Evolutionary conservation across 345 rosid genomes (phyloP).

Genomic region (Iberis pinnata): DNA sequence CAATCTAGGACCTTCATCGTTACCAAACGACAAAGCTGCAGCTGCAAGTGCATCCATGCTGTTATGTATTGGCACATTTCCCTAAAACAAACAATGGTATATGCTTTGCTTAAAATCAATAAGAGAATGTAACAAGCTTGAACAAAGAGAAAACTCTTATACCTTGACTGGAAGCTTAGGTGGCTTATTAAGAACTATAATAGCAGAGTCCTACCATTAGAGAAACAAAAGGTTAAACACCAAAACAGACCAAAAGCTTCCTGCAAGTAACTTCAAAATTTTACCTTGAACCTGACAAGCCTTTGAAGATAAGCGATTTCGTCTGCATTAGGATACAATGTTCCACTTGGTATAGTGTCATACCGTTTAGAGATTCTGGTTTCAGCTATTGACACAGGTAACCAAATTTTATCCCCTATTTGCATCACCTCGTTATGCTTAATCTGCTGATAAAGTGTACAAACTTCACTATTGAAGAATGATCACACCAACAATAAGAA

Average conservation of each 20-base stretch:
- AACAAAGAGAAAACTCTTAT: conserved; percentile 6
- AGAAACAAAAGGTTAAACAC: conserved; percentile 1
- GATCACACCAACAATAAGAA: conserved; percentile 10
- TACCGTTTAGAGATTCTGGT: conserved; percentile 65
- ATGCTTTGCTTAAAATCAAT: neutral
- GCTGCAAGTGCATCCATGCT: conserved; percentile 97
- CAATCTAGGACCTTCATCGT: conserved; percentile 82
- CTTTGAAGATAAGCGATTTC: conserved; percentile 83
- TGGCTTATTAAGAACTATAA: conserved; percentile 81
- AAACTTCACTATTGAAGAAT: conserved; percentile 21
- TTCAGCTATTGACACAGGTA: conserved; percentile 75
- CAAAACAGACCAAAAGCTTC: conserved; percentile 1
- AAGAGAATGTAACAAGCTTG: conserved; percentile 13
- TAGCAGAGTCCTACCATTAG: conserved; percentile 58
- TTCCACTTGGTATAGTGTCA: conserved; percentile 84
- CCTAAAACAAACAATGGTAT: conserved; percentile 35
- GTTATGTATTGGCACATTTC: conserved; percentile 75
- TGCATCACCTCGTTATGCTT: conserved; percentile 62
- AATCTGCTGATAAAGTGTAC: conserved; percentile 50
- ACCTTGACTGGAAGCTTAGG: conserved; percentile 91
- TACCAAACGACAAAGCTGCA: conserved; percentile 77
- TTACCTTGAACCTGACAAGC: conserved; percentile 81
- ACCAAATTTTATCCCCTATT: conserved; percentile 50
- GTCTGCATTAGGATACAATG: conserved; percentile 82
- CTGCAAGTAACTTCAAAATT: neutral